Percentiles rank a stretch among this genome's conserved stretches.
These are phyloP conservation scores for Arachis hypogaea DNA, from an alignment of 306 rosid species.

Conservation along the genomic window DNA sequence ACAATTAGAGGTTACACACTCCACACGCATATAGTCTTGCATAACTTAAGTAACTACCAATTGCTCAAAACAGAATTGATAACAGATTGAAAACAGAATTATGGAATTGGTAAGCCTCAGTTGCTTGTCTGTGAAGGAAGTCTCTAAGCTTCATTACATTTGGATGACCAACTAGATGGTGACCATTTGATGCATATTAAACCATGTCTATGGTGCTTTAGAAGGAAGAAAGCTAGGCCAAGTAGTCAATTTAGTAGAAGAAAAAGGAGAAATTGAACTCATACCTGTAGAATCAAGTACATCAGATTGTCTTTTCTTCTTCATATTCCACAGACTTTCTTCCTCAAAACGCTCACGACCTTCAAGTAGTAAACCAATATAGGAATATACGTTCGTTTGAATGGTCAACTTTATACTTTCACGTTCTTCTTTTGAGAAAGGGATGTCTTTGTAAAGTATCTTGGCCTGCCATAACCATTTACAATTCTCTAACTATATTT, in stretches of 20 bases:
- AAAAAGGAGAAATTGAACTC: conserved; percentile 19
- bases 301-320: conserved; percentile 51
- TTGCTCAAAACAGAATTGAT: too few relatives aligned
- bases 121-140: too few relatives aligned
- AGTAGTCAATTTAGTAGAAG: conserved; percentile 2
- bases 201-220: conserved; percentile 5
- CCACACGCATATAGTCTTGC: too few relatives aligned
- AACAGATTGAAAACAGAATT: too few relatives aligned
- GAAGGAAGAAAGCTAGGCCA: conserved; percentile 16
- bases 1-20: too few relatives aligned
- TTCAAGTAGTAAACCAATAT: conserved; percentile 94
- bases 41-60: too few relatives aligned
- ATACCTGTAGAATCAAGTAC: conserved; percentile 55
- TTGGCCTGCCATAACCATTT: conserved; percentile 71
- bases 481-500: conserved; percentile 28
- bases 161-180: conserved; percentile 18
- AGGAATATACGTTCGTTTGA: conserved; percentile 87
- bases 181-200: conserved; percentile 2
- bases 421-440: conserved; percentile 87
- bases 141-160: background rate
- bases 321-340: conserved; percentile 58
- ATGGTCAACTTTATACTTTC: conserved; percentile 82
- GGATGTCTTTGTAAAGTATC: conserved; percentile 78
- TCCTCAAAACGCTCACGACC: conserved; percentile 99
- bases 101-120: too few relatives aligned